A percentile compares a stretch with the other conserved stretches of the same genome.
Conservation (phyloP, 306 rosid species). For the Myrica gale region DNA sequence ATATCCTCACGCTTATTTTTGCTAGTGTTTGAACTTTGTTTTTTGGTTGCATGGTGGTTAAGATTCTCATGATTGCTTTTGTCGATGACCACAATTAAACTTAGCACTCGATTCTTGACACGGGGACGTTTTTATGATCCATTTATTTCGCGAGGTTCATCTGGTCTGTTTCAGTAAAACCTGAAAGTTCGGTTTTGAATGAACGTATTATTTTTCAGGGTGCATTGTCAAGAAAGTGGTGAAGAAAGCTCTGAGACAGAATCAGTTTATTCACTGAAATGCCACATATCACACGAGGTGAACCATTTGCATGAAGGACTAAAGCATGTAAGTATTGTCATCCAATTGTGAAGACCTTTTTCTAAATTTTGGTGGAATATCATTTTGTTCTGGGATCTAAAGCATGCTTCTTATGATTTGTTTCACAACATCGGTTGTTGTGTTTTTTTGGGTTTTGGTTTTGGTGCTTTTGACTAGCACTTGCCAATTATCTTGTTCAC, state of each 20-base stretch:
- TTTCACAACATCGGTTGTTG: too few species aligned
- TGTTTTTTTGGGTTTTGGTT: background rate
- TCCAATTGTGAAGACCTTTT: slow-evolving; percentile 7
- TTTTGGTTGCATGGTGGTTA: too few species aligned
- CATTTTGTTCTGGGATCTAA: background rate
- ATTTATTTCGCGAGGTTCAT: background rate
- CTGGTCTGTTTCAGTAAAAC: slow-evolving; percentile 17
- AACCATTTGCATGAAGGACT: slow-evolving; percentile 98
- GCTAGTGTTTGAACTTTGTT: too few species aligned
- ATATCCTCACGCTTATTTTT: too few species aligned
- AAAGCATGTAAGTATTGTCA: slow-evolving; percentile 72
- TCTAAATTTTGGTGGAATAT: background rate
- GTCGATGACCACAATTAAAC: too few species aligned
- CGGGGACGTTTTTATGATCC: background rate
- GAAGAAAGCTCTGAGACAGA: slow-evolving; percentile 98
- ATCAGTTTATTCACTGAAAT: slow-evolving; percentile 90
- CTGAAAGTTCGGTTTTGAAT: slow-evolving; percentile 20
- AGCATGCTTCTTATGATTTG: background rate
- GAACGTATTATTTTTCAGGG: slow-evolving; percentile 47
- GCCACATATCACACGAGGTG: slow-evolving; percentile 98
- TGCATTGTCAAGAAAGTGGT: slow-evolving; percentile 87
- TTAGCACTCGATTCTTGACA: too few species aligned
- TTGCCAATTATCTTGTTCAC: background rate
- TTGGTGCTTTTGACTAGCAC: background rate
- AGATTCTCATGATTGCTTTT: too few species aligned